phyloP scores from a whole-genome alignment of 345 rosid species.

The Excoecaria cochinchinensis region DNA sequence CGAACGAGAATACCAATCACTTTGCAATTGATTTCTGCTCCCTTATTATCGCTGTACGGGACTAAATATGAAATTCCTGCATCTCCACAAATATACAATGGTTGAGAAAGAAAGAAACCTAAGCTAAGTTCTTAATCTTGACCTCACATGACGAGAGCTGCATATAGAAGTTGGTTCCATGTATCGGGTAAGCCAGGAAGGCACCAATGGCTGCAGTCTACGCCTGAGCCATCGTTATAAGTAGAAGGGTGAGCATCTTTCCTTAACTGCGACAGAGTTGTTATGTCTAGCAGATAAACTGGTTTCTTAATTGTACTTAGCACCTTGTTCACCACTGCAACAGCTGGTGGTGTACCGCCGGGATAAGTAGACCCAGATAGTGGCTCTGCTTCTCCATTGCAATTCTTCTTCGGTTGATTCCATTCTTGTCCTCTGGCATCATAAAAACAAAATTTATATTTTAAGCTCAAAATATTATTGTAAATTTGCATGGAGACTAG shows the following conservation, averaged over 20 bases:
- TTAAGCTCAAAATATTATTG: no score
- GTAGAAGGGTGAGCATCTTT: slow-evolving; percentile 91
- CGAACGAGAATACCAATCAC: slow-evolving; percentile 29
- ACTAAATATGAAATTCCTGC: slow-evolving; percentile 15
- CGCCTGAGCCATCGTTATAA: slow-evolving; percentile 51
- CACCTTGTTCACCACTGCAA: slow-evolving; percentile 52
- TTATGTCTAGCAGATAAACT: slow-evolving; percentile 76
- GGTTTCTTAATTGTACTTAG: slow-evolving; percentile 53
- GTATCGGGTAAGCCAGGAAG: slow-evolving; percentile 95
- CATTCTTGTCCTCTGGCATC: slow-evolving; percentile 70
- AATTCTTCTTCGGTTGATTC: slow-evolving; percentile 62
- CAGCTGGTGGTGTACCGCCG: slow-evolving; percentile 66
- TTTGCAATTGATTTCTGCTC: slow-evolving; percentile 36
- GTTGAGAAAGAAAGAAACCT: slow-evolving; percentile 1
- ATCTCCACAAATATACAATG: slow-evolving; percentile 18
- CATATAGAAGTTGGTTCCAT: slow-evolving; percentile 93
- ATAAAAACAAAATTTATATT: background rate
- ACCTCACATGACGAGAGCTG: slow-evolving; percentile 59
- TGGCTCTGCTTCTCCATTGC: slow-evolving; percentile 63
- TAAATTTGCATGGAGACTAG: background rate
- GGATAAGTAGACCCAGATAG: slow-evolving; percentile 71
- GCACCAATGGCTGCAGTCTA: slow-evolving; percentile 95
- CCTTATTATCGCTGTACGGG: slow-evolving; percentile 8
- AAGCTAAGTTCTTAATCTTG: background rate
- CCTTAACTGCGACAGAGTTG: slow-evolving; percentile 77